phyloP scores from a whole-genome alignment of 2,329 filamentous ascomycete genomes.

The Leptographium flavum region DNA sequence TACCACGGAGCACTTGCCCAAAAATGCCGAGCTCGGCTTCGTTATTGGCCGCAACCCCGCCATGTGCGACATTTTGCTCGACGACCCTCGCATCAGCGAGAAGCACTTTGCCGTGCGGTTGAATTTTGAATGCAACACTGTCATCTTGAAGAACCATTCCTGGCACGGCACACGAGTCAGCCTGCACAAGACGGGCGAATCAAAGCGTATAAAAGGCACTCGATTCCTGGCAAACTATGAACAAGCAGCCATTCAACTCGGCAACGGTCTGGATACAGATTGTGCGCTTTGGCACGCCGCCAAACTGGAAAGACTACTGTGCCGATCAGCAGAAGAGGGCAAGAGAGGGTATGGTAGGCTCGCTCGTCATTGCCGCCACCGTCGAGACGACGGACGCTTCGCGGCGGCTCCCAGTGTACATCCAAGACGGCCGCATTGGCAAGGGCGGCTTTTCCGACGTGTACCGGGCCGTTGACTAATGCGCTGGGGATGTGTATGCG shows the following conservation, averaged over 20 bases:
- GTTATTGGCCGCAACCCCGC: conserved; percentile 1
- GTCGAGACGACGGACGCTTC: neutral
- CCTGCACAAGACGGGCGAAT: neutral
- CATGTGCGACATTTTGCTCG: conserved; percentile 2
- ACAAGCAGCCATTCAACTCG: neutral
- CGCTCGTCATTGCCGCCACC: too few species aligned
- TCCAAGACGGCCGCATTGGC: neutral
- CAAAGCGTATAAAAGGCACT: neutral
- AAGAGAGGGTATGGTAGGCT: too few species aligned
- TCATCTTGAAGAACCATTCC: neutral
- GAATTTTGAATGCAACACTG: neutral
- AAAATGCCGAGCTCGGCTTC: conserved; percentile 1
- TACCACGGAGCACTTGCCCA: neutral
- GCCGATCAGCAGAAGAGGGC: too few species aligned
- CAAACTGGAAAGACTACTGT: too few species aligned
- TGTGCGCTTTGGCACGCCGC: neutral
- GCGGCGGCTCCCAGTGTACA: neutral
- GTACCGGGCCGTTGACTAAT: conserved; percentile 1
- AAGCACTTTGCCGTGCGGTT: neutral
- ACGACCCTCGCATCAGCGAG: neutral
- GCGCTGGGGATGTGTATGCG: conserved; percentile 1
- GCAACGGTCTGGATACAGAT: neutral
- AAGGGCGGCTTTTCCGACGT: conserved; percentile 3
- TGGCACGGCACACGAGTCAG: neutral
- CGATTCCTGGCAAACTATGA: neutral